These are phyloP conservation scores for Fragosphaeria purpurea DNA, from an alignment of 2,329 filamentous ascomycete genomes.

Conservation along the genomic window DNA sequence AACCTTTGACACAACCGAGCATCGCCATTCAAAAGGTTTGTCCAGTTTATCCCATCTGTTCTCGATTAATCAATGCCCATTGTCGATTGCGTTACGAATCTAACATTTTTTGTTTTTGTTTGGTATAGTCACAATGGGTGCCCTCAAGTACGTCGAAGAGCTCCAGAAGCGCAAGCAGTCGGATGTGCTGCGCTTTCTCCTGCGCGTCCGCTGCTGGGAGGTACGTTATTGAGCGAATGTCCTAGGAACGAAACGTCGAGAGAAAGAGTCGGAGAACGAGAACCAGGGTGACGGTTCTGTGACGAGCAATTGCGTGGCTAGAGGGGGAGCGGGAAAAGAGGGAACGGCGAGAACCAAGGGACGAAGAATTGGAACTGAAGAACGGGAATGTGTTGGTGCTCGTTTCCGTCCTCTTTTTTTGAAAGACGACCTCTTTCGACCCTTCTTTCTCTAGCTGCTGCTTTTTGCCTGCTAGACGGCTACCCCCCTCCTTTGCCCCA, in stretches of 20 bases:
- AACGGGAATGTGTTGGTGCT: background rate
- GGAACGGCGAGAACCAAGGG: too few relatives aligned
- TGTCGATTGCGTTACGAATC: slow-evolving; percentile 7
- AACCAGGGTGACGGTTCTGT: too few relatives aligned
- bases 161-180: slow-evolving; percentile 99
- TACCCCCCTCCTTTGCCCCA: background rate
- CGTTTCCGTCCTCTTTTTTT: too few relatives aligned
- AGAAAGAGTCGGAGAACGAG: too few relatives aligned
- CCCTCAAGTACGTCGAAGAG: slow-evolving; percentile 99
- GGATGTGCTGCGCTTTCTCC: slow-evolving; percentile 99
- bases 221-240: slow-evolving; percentile 46
- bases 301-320: too few relatives aligned
- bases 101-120: slow-evolving; percentile 12
- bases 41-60: background rate
- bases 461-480: background rate
- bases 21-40: slow-evolving; percentile 6
- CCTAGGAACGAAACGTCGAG: too few relatives aligned
- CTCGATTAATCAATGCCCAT: background rate
- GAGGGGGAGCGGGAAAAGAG: too few relatives aligned
- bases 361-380: too few relatives aligned
- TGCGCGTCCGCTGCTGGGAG: slow-evolving; percentile 99
- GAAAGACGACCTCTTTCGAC: background rate
- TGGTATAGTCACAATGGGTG: slow-evolving; percentile 74
- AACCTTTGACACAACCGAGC: slow-evolving; percentile 4
- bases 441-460: background rate